Percentiles rank a stretch among this genome's conserved stretches.
Conservation (phyloP, 495 filamentous ascomycete species). For the Penicillium waksmanii region DNA sequence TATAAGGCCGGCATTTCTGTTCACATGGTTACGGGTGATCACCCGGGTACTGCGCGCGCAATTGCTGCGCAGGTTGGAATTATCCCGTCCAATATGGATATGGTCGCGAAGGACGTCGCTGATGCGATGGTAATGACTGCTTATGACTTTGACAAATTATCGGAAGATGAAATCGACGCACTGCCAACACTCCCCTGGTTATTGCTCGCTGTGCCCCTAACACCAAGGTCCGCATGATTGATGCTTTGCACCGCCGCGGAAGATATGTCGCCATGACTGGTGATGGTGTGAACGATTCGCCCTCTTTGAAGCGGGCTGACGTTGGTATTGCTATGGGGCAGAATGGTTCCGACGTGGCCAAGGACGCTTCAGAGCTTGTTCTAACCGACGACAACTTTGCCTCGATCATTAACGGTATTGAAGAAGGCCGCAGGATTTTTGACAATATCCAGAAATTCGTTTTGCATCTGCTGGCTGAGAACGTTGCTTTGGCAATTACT, state of each 20-base stretch:
- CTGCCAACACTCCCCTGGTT: conserved; percentile 70
- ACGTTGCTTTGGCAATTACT: conserved; percentile 70
- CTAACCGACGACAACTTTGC: conserved; percentile 86
- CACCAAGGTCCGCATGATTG: conserved; percentile 80
- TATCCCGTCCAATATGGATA: conserved; percentile 57
- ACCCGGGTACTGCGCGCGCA: conserved; percentile 65
- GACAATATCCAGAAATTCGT: conserved; percentile 83
- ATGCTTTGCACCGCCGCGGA: conserved; percentile 68
- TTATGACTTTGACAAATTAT: conserved; percentile 67
- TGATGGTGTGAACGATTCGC: conserved; percentile 87
- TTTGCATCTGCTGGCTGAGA: conserved; percentile 72
- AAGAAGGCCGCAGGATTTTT: conserved; percentile 73
- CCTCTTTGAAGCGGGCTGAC: conserved; percentile 78
- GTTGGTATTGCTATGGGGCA: conserved; percentile 86
- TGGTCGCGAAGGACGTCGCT: conserved; percentile 55
- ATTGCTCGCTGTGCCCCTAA: conserved; percentile 72
- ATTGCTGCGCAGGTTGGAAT: conserved; percentile 71
- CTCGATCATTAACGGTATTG: conserved; percentile 73
- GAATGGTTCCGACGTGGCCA: conserved; percentile 81
- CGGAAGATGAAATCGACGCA: conserved; percentile 64
- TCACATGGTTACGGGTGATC: conserved; percentile 76
- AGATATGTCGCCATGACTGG: conserved; percentile 83
- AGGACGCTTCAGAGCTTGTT: conserved; percentile 82
- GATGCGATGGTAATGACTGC: conserved; percentile 74
- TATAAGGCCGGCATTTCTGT: conserved; percentile 72